Percentiles rank a stretch among this genome's conserved stretches.
These are phyloP conservation scores for Ramichloridium luteum DNA, from an alignment of 2,329 filamentous ascomycete genomes.

Conservation along the genomic window DNA sequence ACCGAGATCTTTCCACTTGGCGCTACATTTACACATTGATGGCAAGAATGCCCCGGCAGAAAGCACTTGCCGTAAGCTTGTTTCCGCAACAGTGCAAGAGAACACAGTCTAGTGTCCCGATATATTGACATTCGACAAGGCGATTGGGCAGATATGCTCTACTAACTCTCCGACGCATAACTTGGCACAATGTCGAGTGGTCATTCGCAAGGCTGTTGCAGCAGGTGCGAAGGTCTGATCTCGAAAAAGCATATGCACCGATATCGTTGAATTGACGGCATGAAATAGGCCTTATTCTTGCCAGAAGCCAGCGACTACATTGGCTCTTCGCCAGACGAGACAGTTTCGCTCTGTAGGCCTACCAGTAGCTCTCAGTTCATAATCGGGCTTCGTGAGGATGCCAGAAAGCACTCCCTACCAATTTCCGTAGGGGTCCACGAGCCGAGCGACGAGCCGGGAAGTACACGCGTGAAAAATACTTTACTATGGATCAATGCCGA, in stretches of 20 bases:
- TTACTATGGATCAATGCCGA: conserved; percentile 53
- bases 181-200: conserved; percentile 59
- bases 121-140: no score
- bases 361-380: conserved; percentile 60
- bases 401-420: conserved; percentile 49
- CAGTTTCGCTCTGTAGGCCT: conserved; percentile 57
- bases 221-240: conserved; percentile 60
- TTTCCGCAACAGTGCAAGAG: no score
- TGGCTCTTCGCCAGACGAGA: conserved; percentile 53
- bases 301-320: conserved; percentile 91
- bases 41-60: no score
- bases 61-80: no score
- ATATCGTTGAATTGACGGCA: conserved; percentile 3
- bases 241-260: not conserved
- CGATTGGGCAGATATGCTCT: conserved; percentile 80
- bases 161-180: conserved; percentile 68
- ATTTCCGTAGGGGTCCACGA: conserved; percentile 87
- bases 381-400: conserved; percentile 57
- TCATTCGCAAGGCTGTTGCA: conserved; percentile 60
- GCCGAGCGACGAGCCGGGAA: conserved; percentile 38
- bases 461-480: conserved; percentile 48
- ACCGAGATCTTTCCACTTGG: no score
- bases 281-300: conserved; percentile 65
- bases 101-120: no score
- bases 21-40: no score